A percentile compares a stretch with the other conserved stretches of the same genome.
Evolutionary conservation across 176 grass and related monocot species (phyloP).

Genomic region (Luzula sylvatica): DNA sequence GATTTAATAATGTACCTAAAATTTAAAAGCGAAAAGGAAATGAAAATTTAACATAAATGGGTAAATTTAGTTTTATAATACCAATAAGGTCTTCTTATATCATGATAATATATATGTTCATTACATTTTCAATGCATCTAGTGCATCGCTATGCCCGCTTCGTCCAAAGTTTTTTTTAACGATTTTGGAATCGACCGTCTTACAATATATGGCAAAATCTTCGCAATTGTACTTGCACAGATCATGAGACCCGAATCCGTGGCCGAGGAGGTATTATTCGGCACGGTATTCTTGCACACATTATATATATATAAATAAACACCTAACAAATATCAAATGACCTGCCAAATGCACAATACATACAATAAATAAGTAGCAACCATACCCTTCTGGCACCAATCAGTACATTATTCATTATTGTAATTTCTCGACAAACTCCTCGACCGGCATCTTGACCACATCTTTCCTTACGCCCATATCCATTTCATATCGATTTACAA

Average conservation of each 20-base stretch:
- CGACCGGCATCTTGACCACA: too few species aligned
- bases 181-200: conserved; percentile 37
- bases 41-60: neutral
- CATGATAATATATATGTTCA: neutral
- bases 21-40: neutral
- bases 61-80: neutral
- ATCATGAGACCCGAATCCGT: conserved; percentile 59
- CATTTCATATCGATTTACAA: too few species aligned
- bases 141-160: conserved; percentile 52
- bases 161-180: conserved; percentile 16
- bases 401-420: too few species aligned
- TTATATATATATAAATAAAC: too few species aligned
- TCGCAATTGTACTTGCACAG: conserved; percentile 88
- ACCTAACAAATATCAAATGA: too few species aligned
- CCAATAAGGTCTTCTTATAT: neutral
- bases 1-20: too few species aligned
- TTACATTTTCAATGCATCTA: neutral
- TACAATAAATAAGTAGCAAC: too few species aligned
- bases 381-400: too few species aligned
- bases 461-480: too few species aligned
- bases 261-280: conserved; percentile 47
- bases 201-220: conserved; percentile 84
- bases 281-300: too few species aligned
- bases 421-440: too few species aligned
- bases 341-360: too few species aligned